Base-by-base conservation (phyloP, 441 rosid genomes). In the Aleurites moluccanus region DNA sequence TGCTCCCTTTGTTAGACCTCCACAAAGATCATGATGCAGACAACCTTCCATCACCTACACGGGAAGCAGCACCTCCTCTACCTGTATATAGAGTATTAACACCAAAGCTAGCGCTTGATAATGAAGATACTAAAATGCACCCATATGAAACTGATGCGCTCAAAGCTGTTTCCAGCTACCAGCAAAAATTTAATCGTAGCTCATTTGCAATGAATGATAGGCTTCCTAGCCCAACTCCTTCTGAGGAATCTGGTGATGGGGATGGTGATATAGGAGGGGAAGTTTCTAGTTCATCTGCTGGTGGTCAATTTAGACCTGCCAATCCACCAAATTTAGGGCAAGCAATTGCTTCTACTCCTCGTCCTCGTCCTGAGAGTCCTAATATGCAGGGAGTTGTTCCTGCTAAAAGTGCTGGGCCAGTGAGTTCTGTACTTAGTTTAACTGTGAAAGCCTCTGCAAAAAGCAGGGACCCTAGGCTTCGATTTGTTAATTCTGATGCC, bases 211-310 rank as follows among this genome's bases (percentile, higher is more conserved):
- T 77, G 62, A 78, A 63, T 50, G 87, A 87, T 70, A 87, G 81
- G 56, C 97, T 96, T 84, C 99, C 98, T 64, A 96, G 99, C 70
- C 99, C 99, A 63, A 96, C 99, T 38, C 98, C 98, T 68, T 93
- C 98, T 9, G 96, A 84, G 75, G 99, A 93, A 73, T 86, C 90
- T 67, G 85, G 80, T 63, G 84, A 78, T 74, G 86, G 84, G 28
- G 86, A 77, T 79, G 90, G 80, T 69, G 94, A 91, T 75, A 74
- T 59, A 74, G 80, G 86, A 70, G 97, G 83, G 57, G 98, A 93
- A 64, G 88, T 96, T 81, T 91, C 93, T 74, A 92, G 93, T 70
- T 83, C 86, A 70, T 73, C 68, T 0, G 21, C 38, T 42, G 47
- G 73, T 67, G 79, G 70, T 75, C 81, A 79, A 66, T 67, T 64